phyloP scores from a whole-genome alignment of 2,329 filamentous ascomycete genomes.

The Aureobasidium sp. region DNA sequence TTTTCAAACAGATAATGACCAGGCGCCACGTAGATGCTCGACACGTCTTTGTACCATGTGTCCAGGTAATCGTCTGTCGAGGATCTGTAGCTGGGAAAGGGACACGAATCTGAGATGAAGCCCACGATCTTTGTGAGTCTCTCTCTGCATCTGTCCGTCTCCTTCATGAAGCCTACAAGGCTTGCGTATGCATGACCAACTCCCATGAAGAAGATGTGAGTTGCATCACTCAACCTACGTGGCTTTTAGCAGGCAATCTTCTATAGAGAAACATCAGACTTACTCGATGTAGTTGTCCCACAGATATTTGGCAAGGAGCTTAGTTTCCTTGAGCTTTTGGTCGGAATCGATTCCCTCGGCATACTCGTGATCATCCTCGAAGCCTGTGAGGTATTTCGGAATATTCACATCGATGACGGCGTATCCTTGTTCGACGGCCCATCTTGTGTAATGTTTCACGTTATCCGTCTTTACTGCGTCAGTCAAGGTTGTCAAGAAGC shows the following conservation, averaged over 20 bases:
- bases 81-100: constrained; percentile 64
- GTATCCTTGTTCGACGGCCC: constrained; percentile 70
- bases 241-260: background rate
- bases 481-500: constrained; percentile 26
- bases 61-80: constrained; percentile 61
- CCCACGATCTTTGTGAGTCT: constrained; percentile 67
- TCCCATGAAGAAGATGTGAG: constrained; percentile 77
- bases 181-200: constrained; percentile 84
- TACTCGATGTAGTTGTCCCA: constrained; percentile 96
- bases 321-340: constrained; percentile 41
- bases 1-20: constrained; percentile 69
- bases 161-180: constrained; percentile 67
- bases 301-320: constrained; percentile 73
- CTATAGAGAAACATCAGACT: constrained; percentile 21
- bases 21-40: constrained; percentile 67
- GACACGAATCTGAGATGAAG: constrained; percentile 66
- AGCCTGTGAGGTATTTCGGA: constrained; percentile 64
- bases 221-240: constrained; percentile 53
- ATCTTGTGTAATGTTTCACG: constrained; percentile 72
- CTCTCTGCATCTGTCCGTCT: constrained; percentile 57
- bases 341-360: constrained; percentile 42
- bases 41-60: constrained; percentile 75
- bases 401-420: constrained; percentile 89
- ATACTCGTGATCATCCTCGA: constrained; percentile 40
- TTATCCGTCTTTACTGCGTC: constrained; percentile 64